Conservation (phyloP, 2,329 filamentous ascomycete species). For the Aspergillus caelatus region DNA sequence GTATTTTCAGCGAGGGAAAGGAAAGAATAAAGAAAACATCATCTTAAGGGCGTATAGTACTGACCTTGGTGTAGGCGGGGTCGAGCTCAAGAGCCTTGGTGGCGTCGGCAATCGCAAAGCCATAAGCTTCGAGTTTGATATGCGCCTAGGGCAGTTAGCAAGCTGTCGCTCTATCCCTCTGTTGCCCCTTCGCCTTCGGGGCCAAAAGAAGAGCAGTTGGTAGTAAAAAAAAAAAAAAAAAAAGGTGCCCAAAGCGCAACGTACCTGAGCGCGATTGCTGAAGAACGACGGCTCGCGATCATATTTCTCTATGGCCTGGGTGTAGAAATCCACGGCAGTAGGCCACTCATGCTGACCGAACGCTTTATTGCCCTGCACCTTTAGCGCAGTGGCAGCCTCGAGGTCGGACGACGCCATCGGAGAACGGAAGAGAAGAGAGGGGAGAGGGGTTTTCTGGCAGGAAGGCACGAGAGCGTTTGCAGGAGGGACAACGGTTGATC, state of each 20-base stretch:
- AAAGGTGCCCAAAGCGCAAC: constrained; percentile 27
- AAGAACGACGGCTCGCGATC: constrained; percentile 85
- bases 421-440: constrained; percentile 11
- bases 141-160: constrained; percentile 64
- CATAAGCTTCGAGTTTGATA: constrained; percentile 94
- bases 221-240: no score
- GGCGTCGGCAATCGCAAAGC: constrained; percentile 88
- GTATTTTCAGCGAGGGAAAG: background rate
- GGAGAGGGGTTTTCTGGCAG: constrained; percentile 24
- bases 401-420: constrained; percentile 46
- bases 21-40: background rate
- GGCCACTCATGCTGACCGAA: constrained; percentile 88
- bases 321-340: constrained; percentile 78
- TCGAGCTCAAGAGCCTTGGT: constrained; percentile 90
- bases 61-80: constrained; percentile 82
- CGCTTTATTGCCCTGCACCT: constrained; percentile 92
- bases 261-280: constrained; percentile 91
- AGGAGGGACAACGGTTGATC: background rate
- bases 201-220: background rate
- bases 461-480: constrained; percentile 16
- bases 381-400: constrained; percentile 78
- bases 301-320: constrained; percentile 82
- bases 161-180: background rate
- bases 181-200: background rate
- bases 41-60: background rate